Percentiles rank a stretch among this genome's conserved stretches.
Conservation (phyloP, 1,139 yeast genomes). For the Blastobotrys raffinosifermentans region DNA sequence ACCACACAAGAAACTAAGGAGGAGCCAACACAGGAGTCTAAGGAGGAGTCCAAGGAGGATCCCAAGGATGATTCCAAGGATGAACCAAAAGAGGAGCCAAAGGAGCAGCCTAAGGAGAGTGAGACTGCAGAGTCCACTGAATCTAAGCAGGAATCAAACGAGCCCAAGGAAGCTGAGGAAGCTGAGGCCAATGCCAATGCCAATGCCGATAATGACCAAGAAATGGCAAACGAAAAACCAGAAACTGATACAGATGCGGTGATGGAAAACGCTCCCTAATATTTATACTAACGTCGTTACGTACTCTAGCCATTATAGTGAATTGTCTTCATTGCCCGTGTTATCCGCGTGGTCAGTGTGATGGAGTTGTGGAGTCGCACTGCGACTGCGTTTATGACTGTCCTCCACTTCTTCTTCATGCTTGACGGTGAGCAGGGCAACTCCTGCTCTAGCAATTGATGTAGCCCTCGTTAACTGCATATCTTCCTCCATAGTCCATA, state of each 20-base stretch:
- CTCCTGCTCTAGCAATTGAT: constrained; percentile 47
- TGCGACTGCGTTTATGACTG: background rate
- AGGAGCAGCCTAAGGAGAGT: constrained; percentile 6
- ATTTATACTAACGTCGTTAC: background rate
- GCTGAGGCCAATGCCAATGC: background rate
- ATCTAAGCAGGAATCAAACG: background rate
- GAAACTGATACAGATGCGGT: constrained; percentile 17
- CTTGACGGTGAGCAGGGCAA: constrained; percentile 48
- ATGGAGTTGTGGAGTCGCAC: background rate
- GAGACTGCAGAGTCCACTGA: background rate
- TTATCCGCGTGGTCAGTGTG: background rate
- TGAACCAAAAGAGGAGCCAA: constrained; percentile 7
- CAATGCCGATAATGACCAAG: constrained; percentile 4
- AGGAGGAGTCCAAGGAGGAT: constrained; percentile 4
- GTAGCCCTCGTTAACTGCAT: constrained; percentile 30
- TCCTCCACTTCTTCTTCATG: background rate
- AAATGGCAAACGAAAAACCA: constrained; percentile 3
- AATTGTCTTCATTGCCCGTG: constrained; percentile 4
- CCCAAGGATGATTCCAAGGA: constrained; percentile 2
- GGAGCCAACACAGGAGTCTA: constrained; percentile 6
- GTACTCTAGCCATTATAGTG: constrained; percentile 1
- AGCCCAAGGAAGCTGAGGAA: background rate
- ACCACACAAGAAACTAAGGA: background rate
- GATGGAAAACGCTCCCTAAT: constrained; percentile 19
- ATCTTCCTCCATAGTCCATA: constrained; percentile 50